Percentiles rank a stretch among this genome's conserved stretches.
phyloP scores from a whole-genome alignment of 352 stramenopile genomes.

The Aphanomyces invadans region DNA sequence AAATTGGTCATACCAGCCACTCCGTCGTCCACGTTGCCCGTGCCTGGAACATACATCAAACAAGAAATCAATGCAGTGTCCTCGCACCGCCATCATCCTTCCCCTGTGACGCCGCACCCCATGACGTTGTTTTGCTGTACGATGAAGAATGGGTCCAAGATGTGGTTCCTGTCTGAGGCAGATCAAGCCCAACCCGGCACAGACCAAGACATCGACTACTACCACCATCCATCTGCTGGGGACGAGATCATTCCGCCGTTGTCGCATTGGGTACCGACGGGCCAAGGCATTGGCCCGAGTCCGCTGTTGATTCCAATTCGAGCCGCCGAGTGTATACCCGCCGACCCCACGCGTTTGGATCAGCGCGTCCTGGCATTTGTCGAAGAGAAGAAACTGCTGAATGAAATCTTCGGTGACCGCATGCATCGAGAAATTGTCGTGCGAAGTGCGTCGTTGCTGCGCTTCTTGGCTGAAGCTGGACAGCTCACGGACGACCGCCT shows the following conservation, averaged over 20 bases:
- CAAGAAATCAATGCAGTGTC: too few relatives aligned
- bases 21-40: conserved; percentile 42
- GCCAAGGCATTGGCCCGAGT: conserved; percentile 57
- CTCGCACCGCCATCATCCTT: conserved; percentile 18
- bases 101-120: conserved; percentile 31
- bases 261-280: conserved; percentile 83
- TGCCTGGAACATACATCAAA: conserved; percentile 76
- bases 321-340: too few relatives aligned
- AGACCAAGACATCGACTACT: conserved; percentile 98
- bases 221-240: conserved; percentile 93
- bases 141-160: conserved; percentile 97
- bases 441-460: conserved; percentile 69
- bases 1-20: conserved; percentile 43
- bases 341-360: conserved; percentile 42
- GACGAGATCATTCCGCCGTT: conserved; percentile 89
- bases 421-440: conserved; percentile 86
- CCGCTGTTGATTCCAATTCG: conserved; percentile 49
- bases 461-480: conserved; percentile 76
- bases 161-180: conserved; percentile 98
- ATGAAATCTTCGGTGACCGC: conserved; percentile 81
- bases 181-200: conserved; percentile 95
- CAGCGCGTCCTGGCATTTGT: conserved; percentile 72
- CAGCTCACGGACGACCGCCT: conserved; percentile 46
- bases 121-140: conserved; percentile 96
- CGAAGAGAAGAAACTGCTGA: conserved; percentile 57